Conservation (phyloP, 768 basidiomycete species). For the Boletus pseudo-olivaceus region DNA sequence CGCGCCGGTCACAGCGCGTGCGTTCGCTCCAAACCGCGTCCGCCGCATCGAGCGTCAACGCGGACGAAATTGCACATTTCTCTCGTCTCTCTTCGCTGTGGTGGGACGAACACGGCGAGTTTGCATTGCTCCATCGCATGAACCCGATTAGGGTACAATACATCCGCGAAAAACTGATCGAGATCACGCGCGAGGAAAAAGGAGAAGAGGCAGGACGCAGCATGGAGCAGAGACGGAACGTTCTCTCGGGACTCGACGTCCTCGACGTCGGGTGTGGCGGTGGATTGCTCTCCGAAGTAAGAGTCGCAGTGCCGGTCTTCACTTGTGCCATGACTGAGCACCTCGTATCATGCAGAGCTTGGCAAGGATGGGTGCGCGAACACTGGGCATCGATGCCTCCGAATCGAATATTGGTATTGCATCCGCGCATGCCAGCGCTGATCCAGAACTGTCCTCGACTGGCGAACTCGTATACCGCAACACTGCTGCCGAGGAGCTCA, state of each 20-base stretch:
- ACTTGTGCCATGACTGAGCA: not conserved
- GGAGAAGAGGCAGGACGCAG: constrained; percentile 32
- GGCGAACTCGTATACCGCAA: constrained; percentile 62
- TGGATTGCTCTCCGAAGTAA: constrained; percentile 86
- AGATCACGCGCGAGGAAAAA: constrained; percentile 55
- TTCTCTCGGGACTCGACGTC: constrained; percentile 64
- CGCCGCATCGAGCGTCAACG: constrained; percentile 47
- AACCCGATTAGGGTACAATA: constrained; percentile 87
- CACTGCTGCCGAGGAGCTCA: constrained; percentile 70
- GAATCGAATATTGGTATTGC: constrained; percentile 85
- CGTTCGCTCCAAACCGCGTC: constrained; percentile 24
- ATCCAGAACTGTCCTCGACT: constrained; percentile 53
- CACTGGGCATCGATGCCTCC: constrained; percentile 90
- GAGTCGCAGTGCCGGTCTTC: constrained; percentile 13
- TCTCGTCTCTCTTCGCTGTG: constrained; percentile 85
- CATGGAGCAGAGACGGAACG: constrained; percentile 29
- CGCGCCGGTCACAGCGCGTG: constrained; percentile 2
- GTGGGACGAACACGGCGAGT: constrained; percentile 96
- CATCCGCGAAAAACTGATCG: constrained; percentile 70
- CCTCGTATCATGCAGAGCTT: constrained; percentile 56
- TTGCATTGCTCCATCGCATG: constrained; percentile 86
- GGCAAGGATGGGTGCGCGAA: constrained; percentile 82
- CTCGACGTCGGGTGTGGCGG: constrained; percentile 96
- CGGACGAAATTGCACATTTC: constrained; percentile 83
- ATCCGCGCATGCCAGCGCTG: constrained; percentile 71